These are phyloP conservation scores for Xylaria acuta DNA, from an alignment of 495 filamentous ascomycete species.

Conservation along the genomic window DNA sequence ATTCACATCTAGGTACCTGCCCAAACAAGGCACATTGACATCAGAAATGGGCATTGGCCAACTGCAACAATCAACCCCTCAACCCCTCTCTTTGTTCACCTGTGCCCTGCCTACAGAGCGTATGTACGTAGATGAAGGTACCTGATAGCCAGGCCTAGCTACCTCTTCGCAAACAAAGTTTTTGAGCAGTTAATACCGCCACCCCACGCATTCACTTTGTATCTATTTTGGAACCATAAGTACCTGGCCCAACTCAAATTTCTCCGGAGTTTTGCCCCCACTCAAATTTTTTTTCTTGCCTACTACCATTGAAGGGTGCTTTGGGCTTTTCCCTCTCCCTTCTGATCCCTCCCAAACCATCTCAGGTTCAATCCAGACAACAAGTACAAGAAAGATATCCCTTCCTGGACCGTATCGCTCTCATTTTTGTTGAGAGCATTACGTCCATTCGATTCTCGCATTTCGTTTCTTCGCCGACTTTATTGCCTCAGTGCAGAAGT, in stretches of 20 bases:
- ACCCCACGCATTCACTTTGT: not conserved
- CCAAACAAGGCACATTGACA: constrained; percentile 13
- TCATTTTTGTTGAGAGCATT: constrained; percentile 47
- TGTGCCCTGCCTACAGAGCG: not conserved
- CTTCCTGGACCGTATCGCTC: constrained; percentile 53
- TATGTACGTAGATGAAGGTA: not conserved
- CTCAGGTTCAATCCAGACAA: constrained; percentile 40
- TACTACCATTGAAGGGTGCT: constrained; percentile 26
- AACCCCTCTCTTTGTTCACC: constrained; percentile 13
- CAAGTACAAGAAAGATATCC: constrained; percentile 33
- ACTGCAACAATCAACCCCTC: constrained; percentile 16
- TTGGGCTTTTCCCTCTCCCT: constrained; percentile 40
- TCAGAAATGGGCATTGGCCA: constrained; percentile 1
- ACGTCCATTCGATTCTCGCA: constrained; percentile 49
- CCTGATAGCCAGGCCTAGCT: constrained; percentile 7
- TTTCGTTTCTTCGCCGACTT: constrained; percentile 49
- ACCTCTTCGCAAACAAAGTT: not conserved
- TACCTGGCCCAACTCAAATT: constrained; percentile 29
- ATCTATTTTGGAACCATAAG: not conserved
- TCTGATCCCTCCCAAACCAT: constrained; percentile 38
- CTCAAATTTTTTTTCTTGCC: constrained; percentile 42
- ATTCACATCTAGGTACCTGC: not conserved
- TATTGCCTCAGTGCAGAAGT: constrained; percentile 45
- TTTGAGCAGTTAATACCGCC: not conserved
- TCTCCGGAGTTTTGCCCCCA: constrained; percentile 42